A percentile compares a stretch with the other conserved stretches of the same genome.
Conservation (phyloP, 768 basidiomycete genomes). For the Boletus coccyginus region DNA sequence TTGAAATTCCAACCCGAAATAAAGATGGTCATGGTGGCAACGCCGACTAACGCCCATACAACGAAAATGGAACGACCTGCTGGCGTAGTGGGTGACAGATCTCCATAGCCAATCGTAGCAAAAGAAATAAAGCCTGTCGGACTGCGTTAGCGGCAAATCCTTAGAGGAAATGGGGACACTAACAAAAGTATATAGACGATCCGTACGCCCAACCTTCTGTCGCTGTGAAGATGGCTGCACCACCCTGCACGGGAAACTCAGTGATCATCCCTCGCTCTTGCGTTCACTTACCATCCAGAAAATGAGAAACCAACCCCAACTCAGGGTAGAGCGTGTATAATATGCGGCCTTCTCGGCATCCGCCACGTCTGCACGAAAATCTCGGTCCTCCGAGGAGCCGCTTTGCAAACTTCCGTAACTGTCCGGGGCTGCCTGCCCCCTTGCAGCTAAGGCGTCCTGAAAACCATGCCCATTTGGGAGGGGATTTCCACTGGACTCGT, state of each 20-base stretch:
- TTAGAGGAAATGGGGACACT: slow-evolving; percentile 15
- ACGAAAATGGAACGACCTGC: slow-evolving; percentile 76
- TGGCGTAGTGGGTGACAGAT: slow-evolving; percentile 56
- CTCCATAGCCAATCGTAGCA: slow-evolving; percentile 73
- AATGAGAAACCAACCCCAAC: slow-evolving; percentile 59
- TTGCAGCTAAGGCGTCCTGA: neutral
- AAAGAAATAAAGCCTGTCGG: slow-evolving; percentile 65
- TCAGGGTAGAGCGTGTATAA: slow-evolving; percentile 51
- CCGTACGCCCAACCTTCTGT: slow-evolving; percentile 73
- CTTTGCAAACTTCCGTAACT: slow-evolving; percentile 12
- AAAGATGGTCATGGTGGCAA: slow-evolving; percentile 72
- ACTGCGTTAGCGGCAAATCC: neutral
- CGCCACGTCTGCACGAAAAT: slow-evolving; percentile 19
- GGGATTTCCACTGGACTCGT: slow-evolving; percentile 20
- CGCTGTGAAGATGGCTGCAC: slow-evolving; percentile 62
- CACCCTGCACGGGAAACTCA: slow-evolving; percentile 41
- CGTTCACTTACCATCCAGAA: slow-evolving; percentile 67
- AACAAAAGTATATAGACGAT: slow-evolving; percentile 69
- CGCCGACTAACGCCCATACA: slow-evolving; percentile 74
- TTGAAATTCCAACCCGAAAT: slow-evolving; percentile 52
- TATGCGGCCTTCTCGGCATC: slow-evolving; percentile 56
- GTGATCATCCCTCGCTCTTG: neutral
- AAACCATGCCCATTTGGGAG: neutral
- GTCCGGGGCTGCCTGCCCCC: neutral
- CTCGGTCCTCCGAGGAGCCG: slow-evolving; percentile 4